Evolutionary conservation across 73 alveolate genomes (phyloP).

Genomic region (Paramecium primaurelia): DNA sequence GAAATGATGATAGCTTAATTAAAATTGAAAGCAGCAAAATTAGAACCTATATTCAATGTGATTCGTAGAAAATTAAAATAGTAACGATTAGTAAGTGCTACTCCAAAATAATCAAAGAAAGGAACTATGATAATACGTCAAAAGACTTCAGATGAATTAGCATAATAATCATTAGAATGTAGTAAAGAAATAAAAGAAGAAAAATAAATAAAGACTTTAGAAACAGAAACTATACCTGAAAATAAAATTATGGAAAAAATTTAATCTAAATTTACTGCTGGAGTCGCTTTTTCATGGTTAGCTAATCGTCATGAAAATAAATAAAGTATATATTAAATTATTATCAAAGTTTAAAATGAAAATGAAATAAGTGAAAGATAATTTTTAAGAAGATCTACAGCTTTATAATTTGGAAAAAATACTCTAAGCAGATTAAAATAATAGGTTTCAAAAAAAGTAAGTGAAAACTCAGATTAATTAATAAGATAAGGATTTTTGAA

Average conservation of each 20-base stretch:
- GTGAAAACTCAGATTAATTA: conserved; percentile 37
- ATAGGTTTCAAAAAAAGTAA: background rate
- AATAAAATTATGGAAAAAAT: background rate
- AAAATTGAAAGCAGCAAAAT: background rate
- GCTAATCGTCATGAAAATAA: conserved; percentile 14
- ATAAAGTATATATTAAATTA: background rate
- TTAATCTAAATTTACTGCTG: background rate
- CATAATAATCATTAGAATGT: background rate
- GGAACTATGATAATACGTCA: background rate
- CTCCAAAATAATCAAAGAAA: background rate
- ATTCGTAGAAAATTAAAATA: background rate
- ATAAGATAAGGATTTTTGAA: background rate
- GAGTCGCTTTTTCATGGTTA: conserved; percentile 26
- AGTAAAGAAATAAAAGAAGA: background rate
- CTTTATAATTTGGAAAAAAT: background rate
- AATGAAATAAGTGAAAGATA: background rate
- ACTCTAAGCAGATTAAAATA: background rate
- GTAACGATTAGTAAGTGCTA: background rate
- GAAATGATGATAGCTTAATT: conserved; percentile 23
- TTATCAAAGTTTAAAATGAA: background rate
- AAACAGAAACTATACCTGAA: background rate
- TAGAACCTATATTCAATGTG: conserved; percentile 41
- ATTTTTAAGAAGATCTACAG: background rate
- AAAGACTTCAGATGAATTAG: background rate
- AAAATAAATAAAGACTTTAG: background rate